Evolutionary conservation across 2,329 filamentous ascomycete genomes (phyloP).

Genomic region (Verticillium tricorpus): DNA sequence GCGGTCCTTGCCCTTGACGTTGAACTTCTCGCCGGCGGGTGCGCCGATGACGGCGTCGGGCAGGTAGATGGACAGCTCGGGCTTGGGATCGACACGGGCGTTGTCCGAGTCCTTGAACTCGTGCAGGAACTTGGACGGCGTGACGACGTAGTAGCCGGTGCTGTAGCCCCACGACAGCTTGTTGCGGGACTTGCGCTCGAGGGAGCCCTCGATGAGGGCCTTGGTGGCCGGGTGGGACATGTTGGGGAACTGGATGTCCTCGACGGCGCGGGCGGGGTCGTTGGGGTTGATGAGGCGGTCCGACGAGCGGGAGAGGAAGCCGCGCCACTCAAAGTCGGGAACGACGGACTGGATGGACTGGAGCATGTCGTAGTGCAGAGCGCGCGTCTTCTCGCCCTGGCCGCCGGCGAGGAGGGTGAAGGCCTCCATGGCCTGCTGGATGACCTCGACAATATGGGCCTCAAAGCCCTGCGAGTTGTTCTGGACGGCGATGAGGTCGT

Average conservation of each 20-base stretch:
- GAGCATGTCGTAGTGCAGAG: constrained; percentile 81
- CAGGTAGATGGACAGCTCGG: constrained; percentile 86
- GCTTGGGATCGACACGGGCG: constrained; percentile 64
- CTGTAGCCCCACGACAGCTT: constrained; percentile 74
- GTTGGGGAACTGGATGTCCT: constrained; percentile 79
- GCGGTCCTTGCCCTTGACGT: constrained; percentile 90
- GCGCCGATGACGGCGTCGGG: constrained; percentile 79
- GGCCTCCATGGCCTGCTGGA: constrained; percentile 77
- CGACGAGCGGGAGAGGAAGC: constrained; percentile 69
- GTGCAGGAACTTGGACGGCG: constrained; percentile 82
- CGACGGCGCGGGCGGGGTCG: constrained; percentile 67
- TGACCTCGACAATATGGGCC: constrained; percentile 72
- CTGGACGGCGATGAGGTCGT: constrained; percentile 89
- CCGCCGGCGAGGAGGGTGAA: constrained; percentile 78
- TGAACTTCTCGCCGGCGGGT: constrained; percentile 78
- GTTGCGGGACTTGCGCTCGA: constrained; percentile 89
- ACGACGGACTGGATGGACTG: constrained; percentile 72
- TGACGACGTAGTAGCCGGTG: constrained; percentile 84
- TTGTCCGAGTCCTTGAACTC: constrained; percentile 93
- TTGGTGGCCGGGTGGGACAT: constrained; percentile 77
- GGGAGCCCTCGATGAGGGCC: constrained; percentile 77
- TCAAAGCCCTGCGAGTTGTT: constrained; percentile 86
- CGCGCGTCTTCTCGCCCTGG: constrained; percentile 76
- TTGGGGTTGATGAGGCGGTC: constrained; percentile 74
- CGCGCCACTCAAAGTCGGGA: constrained; percentile 85